phyloP scores from a whole-genome alignment of 805 yeast genomes.

The Maudiozyma turicensis region DNA sequence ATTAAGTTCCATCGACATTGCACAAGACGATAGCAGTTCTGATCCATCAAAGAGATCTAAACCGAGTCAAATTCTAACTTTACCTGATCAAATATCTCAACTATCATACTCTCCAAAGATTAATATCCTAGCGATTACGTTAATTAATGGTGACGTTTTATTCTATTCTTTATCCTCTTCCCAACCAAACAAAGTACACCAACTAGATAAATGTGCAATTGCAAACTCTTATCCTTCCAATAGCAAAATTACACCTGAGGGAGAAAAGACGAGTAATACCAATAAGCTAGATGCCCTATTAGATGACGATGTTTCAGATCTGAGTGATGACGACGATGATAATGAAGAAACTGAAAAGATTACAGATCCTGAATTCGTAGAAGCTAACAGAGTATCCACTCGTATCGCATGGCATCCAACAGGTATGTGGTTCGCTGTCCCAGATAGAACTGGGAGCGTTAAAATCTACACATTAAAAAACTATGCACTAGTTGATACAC shows the following conservation, averaged over 20 bases:
- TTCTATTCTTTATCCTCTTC: conserved; percentile 45
- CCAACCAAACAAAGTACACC: conserved; percentile 41
- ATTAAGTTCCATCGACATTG: conserved; percentile 38
- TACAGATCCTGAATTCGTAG: conserved; percentile 25
- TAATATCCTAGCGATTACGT: conserved; percentile 48
- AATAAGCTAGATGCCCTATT: neutral
- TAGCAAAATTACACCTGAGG: conserved; percentile 1
- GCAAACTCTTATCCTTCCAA: conserved; percentile 18
- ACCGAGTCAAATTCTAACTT: conserved; percentile 22
- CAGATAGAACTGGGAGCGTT: conserved; percentile 41
- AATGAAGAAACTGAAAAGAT: conserved; percentile 20
- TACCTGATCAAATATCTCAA: conserved; percentile 47
- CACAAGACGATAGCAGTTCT: conserved; percentile 12
- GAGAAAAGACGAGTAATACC: neutral
- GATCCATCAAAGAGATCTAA: conserved; percentile 8
- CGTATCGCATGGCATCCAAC: conserved; percentile 60
- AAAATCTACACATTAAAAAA: conserved; percentile 32
- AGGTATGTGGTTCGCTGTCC: conserved; percentile 62
- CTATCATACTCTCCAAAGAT: conserved; percentile 47
- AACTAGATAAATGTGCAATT: conserved; percentile 34
- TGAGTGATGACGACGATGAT: conserved; percentile 26
- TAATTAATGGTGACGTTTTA: conserved; percentile 49
- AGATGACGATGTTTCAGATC: conserved; percentile 31
- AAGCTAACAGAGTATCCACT: conserved; percentile 39
- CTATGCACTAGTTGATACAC: conserved; percentile 17